phyloP scores from a whole-genome alignment of 2,329 filamentous ascomycete species.

The Fusarium redolens region DNA sequence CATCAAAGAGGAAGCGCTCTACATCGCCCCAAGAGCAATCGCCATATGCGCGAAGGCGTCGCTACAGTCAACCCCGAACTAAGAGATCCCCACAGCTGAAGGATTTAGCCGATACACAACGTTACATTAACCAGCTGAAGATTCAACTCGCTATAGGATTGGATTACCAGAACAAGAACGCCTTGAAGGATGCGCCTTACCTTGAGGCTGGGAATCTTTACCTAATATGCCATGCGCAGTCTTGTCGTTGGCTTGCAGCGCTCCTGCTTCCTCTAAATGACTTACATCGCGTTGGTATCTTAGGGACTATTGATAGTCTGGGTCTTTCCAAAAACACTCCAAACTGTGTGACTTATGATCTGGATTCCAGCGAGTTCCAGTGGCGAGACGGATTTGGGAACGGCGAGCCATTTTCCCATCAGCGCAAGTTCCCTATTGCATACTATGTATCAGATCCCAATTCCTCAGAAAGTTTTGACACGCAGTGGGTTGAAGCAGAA shows the following conservation, averaged over 20 bases:
- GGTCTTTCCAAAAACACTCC: not conserved
- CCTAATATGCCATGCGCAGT: not conserved
- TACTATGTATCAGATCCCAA: not conserved
- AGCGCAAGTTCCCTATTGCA: not conserved
- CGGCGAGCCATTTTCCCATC: not conserved
- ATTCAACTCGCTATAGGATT: not conserved
- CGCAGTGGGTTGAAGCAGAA: not conserved
- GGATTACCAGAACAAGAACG: not conserved
- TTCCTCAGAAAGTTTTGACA: not conserved
- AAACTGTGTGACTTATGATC: not conserved
- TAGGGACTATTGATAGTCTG: not conserved
- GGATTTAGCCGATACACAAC: not conserved
- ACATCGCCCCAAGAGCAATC: not conserved
- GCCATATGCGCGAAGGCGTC: not conserved
- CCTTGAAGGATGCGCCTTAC: not conserved
- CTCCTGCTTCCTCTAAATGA: not conserved
- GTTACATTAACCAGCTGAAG: not conserved
- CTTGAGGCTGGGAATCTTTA: not conserved
- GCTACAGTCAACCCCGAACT: not conserved
- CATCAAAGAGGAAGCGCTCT: not conserved
- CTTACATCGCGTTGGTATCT: not conserved
- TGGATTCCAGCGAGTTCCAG: not conserved
- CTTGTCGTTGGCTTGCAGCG: not conserved
- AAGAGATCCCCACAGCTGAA: not conserved
- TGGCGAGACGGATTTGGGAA: not conserved